Evolutionary conservation across 441 rosid species (phyloP), one percentile per base, ranked within the genome.

Genomic region (Theobroma grandiflorum): DNA sequence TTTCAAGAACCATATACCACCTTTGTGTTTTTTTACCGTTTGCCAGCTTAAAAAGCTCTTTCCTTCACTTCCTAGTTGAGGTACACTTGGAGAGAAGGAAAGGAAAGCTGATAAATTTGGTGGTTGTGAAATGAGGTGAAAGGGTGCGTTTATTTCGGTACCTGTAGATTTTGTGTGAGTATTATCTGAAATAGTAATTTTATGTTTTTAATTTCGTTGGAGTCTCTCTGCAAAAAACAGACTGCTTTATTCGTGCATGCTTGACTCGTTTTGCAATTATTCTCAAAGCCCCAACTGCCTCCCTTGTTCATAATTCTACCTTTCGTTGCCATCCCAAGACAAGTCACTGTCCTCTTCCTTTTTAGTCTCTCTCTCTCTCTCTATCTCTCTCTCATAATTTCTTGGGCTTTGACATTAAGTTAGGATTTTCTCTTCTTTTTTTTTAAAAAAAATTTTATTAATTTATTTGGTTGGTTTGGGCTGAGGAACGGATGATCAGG

Each of bases 251-350:
- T 81, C 61, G 52, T 86, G 86, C 85, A 82, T 86, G 87, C 84
- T 84, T 63, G 75, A 81, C 86, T 81, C 78, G 81, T 80, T 86
- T 84, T 78, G 87, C 85, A 79, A 84, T 84, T 85, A 85, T 87
- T 82, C 87, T 78, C 70, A 67, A 31, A 62, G 20, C 82, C 79
- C 86, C 83, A 78, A 42, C 86, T 70, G 78, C 72, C 78, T 72
- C 79, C 26, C 69, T 67, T 53, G 79, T 80, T 83, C 86, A 76
- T 83, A 80, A 79, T 80, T 77, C 87, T 79, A 38, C 80, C 76
- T 82, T 83, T 78, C 80, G 66, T 80, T 81, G 81, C 76, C 79
- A 68, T 81, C 77, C 80, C 76, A 81, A n/a, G 90, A 81, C 85
- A 50, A 61, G 87, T 86, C 87, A 15, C 86, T 79, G 1, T 85